Evolutionary conservation across 202 grass and related monocot genomes (phyloP).

Genomic region (Carex arenaria): DNA sequence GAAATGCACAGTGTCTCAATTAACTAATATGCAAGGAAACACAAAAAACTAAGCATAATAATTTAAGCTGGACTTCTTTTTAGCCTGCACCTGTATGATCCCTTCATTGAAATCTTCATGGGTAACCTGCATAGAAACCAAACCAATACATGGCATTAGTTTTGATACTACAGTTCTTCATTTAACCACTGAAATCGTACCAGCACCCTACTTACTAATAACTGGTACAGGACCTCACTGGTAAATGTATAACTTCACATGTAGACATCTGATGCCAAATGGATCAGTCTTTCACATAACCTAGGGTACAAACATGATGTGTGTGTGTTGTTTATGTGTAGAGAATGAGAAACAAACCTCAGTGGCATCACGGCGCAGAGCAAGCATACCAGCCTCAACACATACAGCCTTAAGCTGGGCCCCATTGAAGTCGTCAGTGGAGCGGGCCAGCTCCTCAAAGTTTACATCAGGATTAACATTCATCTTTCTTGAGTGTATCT

Average conservation of each 20-base stretch:
- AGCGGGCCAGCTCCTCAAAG: conserved; percentile 91
- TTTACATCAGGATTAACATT: conserved; percentile 93
- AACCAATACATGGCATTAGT: neutral
- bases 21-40: neutral
- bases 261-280: neutral
- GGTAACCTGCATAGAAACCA: conserved; percentile 43
- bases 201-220: neutral
- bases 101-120: conserved; percentile 97
- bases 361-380: conserved; percentile 74
- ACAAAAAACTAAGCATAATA: conserved; percentile 51
- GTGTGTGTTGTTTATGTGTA: neutral
- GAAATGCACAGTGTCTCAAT: neutral
- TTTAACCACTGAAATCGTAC: neutral
- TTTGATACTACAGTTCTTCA: neutral
- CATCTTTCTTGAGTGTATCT: conserved; percentile 98
- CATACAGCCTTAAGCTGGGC: conserved; percentile 92
- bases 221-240: neutral
- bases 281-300: neutral
- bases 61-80: conserved; percentile 91
- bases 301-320: neutral
- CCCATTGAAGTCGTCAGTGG: conserved; percentile 87
- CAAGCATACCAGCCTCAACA: conserved; percentile 94
- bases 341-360: conserved; percentile 40
- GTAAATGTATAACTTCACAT: neutral
- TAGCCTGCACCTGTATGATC: conserved; percentile 84